Evolutionary conservation across 768 basidiomycete species (phyloP), one percentile per base, ranked within the genome.

Genomic region (Crassisporium funariophilum): DNA sequence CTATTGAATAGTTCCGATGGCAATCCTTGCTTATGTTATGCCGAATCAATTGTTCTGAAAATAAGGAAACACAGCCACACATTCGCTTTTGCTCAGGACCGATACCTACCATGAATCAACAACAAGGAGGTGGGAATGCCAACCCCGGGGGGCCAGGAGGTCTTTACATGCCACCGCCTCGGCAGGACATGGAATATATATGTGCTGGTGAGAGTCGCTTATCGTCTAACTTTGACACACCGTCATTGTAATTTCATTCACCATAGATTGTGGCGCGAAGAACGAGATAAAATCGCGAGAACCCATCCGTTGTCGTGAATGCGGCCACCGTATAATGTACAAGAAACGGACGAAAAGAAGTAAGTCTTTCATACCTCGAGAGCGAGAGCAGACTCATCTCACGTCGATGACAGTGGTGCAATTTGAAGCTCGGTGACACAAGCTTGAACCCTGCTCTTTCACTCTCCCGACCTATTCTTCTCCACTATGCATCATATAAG

Each of bases 261-360:
- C 22, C 29, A 27, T 60, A 92, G 95, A 97, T 63, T 98, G 95
- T 64, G 90, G 91, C 50, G 88, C 86, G 1, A 88, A 88, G 71
- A 97, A 95, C 66, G 86, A 90, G 61, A 93, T 98, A 64, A 87
- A 84, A 67, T 76, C 90, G 6, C 76, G 91, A 49, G 95, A 98
- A 65, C 91, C 92, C 34, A 95, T 98, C 54, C 86, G 95, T 46
- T 98, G 95, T 70, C 79, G 89, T 56, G 93, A 98, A 63, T 98
- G 95, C 61, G 95, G 95, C 3, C 95, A 98, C 68, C 84, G 95
- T 42, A 95, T 98, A 65, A 94, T 98, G 91, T 98, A 97, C 71
- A 98, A 98, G 72, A 97, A 95, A 68, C 75, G 95, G 59, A 95
- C 94, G 17, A 90, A 81, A 62, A 77, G 92, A 76, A 95, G 95